These are phyloP conservation scores for Lasiodiplodia theobromae DNA, from an alignment of 2,329 filamentous ascomycete genomes.

Conservation along the genomic window DNA sequence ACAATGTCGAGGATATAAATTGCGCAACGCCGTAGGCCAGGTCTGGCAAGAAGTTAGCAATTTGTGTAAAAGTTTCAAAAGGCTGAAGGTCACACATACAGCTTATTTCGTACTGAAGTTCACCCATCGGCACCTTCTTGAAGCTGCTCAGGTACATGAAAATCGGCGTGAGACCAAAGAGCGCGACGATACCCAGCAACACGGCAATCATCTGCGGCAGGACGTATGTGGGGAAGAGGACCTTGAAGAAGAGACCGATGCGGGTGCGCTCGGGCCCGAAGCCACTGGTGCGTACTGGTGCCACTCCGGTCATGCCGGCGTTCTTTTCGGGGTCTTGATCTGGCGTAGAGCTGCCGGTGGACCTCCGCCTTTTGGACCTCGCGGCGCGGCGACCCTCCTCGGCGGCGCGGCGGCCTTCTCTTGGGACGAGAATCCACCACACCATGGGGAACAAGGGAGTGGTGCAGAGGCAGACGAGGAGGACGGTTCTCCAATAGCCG, in stretches of 20 bases:
- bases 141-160: constrained; percentile 18
- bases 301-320: neutral
- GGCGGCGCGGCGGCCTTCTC: neutral
- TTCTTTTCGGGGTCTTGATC: neutral
- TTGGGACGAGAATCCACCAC: neutral
- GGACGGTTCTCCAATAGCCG: constrained; percentile 2
- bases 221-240: constrained; percentile 2
- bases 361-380: neutral
- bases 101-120: neutral
- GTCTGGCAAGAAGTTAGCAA: neutral
- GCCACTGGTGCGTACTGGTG: neutral
- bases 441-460: neutral
- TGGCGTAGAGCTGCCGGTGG: neutral
- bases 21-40: neutral
- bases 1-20: neutral
- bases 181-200: constrained; percentile 1
- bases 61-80: neutral
- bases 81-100: neutral
- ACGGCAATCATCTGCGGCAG: neutral
- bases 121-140: neutral
- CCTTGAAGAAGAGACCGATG: neutral
- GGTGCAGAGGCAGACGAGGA: constrained; percentile 11
- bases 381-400: neutral
- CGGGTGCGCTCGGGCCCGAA: constrained; percentile 17
- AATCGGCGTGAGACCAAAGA: neutral